Evolutionary conservation across 768 basidiomycete genomes (phyloP).

Genomic region (Bullera alba): DNA sequence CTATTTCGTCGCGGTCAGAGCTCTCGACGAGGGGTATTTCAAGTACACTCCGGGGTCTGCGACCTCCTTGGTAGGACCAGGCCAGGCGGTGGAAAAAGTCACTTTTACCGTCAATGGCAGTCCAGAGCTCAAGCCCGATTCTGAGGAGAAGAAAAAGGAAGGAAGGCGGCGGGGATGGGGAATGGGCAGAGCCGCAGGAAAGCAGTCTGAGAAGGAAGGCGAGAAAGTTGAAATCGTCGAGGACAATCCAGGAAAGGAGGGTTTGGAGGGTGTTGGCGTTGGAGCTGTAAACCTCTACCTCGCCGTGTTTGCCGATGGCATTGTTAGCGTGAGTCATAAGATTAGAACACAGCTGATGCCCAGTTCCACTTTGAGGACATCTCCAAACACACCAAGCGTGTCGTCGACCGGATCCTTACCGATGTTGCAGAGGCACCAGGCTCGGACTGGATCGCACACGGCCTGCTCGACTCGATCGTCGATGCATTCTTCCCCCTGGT

Average conservation of each 20-base stretch:
- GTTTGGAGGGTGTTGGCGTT: conserved; percentile 52
- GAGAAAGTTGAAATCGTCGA: conserved; percentile 50
- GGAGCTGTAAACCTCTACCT: conserved; percentile 82
- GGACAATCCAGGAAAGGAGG: conserved; percentile 49
- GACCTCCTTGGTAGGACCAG: not conserved
- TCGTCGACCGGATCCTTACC: conserved; percentile 62
- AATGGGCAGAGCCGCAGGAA: conserved; percentile 31
- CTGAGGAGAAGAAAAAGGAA: conserved; percentile 21
- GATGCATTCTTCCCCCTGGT: conserved; percentile 79
- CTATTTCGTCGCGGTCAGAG: conserved; percentile 80
- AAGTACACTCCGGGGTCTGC: conserved; percentile 45
- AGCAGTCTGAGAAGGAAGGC: conserved; percentile 18
- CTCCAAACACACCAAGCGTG: conserved; percentile 73
- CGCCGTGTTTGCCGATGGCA: conserved; percentile 79
- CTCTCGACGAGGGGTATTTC: conserved; percentile 59
- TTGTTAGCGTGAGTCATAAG: conserved; percentile 51
- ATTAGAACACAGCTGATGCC: not conserved
- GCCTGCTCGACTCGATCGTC: conserved; percentile 83
- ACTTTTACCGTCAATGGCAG: conserved; percentile 2
- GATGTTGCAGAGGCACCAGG: conserved; percentile 49
- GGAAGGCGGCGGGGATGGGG: conserved; percentile 29
- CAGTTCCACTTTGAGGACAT: conserved; percentile 89
- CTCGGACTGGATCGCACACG: conserved; percentile 84
- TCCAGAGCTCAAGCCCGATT: conserved; percentile 8
- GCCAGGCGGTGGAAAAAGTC: not conserved